phyloP scores from a whole-genome alignment of 73 alveolate genomes.

The Paramecium caudatum region DNA sequence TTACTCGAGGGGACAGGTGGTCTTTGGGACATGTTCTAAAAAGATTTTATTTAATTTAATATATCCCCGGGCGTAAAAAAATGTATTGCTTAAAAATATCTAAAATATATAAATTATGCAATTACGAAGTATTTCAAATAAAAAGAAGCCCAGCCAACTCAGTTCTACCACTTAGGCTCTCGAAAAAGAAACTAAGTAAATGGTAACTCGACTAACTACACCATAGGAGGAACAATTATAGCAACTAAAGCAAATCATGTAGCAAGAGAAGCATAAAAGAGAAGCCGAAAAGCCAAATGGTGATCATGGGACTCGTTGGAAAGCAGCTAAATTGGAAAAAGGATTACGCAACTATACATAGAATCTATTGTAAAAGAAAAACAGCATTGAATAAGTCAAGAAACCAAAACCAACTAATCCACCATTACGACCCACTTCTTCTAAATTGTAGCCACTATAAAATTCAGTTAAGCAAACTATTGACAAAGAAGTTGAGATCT shows the following conservation, averaged over 20 bases:
- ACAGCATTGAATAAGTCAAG: not conserved
- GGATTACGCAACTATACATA: conserved; percentile 44
- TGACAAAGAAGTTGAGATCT: conserved; percentile 36
- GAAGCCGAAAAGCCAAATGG: conserved; percentile 39
- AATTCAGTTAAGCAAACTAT: conserved; percentile 7
- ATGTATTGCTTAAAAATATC: conserved; percentile 32
- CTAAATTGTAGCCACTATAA: conserved; percentile 49
- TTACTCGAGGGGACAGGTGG: conserved; percentile 45
- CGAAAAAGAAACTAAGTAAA: conserved; percentile 45
- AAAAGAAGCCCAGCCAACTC: conserved; percentile 13
- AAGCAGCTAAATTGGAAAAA: conserved; percentile 17
- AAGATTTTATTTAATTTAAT: conserved; percentile 35
- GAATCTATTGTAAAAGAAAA: conserved; percentile 9
- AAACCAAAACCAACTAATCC: not conserved
- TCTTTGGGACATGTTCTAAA: conserved; percentile 34
- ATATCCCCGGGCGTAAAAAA: not conserved
- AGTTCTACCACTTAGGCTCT: not conserved
- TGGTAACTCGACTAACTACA: not conserved
- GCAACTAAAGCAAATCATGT: not conserved
- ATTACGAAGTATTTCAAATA: conserved; percentile 59
- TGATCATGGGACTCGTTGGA: conserved; percentile 52
- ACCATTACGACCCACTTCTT: not conserved
- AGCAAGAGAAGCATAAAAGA: conserved; percentile 39
- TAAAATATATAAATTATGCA: conserved; percentile 30
- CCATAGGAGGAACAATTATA: conserved; percentile 37